Evolutionary conservation across 768 basidiomycete species (phyloP).

Genomic region (Lactarius indigo): DNA sequence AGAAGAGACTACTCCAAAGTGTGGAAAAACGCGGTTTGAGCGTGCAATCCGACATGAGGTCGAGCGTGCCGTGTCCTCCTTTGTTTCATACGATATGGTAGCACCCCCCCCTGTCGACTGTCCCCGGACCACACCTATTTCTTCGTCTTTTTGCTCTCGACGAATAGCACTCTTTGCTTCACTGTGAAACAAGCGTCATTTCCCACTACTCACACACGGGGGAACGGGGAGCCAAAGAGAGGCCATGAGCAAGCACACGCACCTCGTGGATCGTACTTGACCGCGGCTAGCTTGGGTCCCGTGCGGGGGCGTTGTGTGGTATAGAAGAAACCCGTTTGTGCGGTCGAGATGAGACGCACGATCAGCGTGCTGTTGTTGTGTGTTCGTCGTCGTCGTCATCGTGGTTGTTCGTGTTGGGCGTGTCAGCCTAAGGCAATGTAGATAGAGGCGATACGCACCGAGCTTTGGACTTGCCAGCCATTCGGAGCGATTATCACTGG

Average conservation of each 20-base stretch:
- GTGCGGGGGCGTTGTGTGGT: conserved; percentile 71
- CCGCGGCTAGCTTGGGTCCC: conserved; percentile 79
- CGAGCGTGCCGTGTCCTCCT: not conserved
- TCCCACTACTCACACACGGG: not conserved
- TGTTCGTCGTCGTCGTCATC: not conserved
- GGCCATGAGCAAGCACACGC: conserved; percentile 28
- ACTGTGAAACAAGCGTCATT: conserved; percentile 39
- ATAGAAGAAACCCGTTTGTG: conserved; percentile 90
- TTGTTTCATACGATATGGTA: not conserved
- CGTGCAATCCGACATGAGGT: conserved; percentile 4
- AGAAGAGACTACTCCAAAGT: not conserved
- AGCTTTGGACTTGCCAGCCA: conserved; percentile 63
- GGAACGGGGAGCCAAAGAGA: not conserved
- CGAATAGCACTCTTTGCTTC: conserved; percentile 68
- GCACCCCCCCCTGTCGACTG: not conserved
- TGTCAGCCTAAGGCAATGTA: no score
- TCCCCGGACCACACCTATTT: conserved; percentile 26
- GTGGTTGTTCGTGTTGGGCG: no score
- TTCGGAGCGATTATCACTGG: conserved; percentile 28
- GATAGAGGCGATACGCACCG: conserved; percentile 48
- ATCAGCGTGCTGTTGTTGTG: conserved; percentile 63
- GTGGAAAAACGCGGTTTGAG: not conserved
- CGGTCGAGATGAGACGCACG: conserved; percentile 85
- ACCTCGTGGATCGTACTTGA: conserved; percentile 91
- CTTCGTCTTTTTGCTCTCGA: conserved; percentile 76